Evolutionary conservation across 768 basidiomycete genomes (phyloP).

Genomic region (Lentinula guzmanii): DNA sequence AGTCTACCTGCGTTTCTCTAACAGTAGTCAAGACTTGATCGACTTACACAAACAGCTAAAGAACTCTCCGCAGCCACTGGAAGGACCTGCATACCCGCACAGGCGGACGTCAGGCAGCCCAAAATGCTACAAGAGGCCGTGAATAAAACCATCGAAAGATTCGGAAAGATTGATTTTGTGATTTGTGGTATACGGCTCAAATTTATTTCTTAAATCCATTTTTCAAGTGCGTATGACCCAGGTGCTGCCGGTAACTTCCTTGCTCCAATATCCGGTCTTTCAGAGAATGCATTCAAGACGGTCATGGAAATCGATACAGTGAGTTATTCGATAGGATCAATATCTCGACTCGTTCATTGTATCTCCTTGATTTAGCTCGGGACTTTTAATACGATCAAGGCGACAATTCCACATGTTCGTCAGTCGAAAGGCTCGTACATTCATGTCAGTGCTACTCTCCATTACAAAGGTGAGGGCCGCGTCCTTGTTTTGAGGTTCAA

Average conservation of each 20-base stretch:
- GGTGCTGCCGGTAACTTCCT: slow-evolving; percentile 97
- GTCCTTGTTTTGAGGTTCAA: background rate
- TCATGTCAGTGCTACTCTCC: slow-evolving; percentile 85
- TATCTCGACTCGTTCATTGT: background rate
- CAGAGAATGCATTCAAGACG: slow-evolving; percentile 86
- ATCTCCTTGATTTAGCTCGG: slow-evolving; percentile 51
- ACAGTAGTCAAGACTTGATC: slow-evolving; percentile 48
- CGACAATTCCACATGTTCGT: slow-evolving; percentile 72
- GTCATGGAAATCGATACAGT: slow-evolving; percentile 94
- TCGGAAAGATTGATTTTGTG: slow-evolving; percentile 90
- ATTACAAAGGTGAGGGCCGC: slow-evolving; percentile 59
- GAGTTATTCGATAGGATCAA: slow-evolving; percentile 15
- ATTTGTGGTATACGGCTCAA: slow-evolving; percentile 64
- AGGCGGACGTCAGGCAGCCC: slow-evolving; percentile 82
- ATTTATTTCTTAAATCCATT: background rate
- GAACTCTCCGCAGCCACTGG: slow-evolving; percentile 71
- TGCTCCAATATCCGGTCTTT: slow-evolving; percentile 75
- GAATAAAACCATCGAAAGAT: slow-evolving; percentile 61
- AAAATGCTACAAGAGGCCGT: slow-evolving; percentile 72
- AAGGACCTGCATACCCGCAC: slow-evolving; percentile 58
- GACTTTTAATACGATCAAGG: slow-evolving; percentile 92
- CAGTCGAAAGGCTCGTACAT: slow-evolving; percentile 76
- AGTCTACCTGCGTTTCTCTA: background rate
- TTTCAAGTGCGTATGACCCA: slow-evolving; percentile 19
- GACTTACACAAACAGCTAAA: slow-evolving; percentile 61